phyloP scores from a whole-genome alignment of 352 stramenopile genomes.

The Chrysophaeum taylorii region DNA sequence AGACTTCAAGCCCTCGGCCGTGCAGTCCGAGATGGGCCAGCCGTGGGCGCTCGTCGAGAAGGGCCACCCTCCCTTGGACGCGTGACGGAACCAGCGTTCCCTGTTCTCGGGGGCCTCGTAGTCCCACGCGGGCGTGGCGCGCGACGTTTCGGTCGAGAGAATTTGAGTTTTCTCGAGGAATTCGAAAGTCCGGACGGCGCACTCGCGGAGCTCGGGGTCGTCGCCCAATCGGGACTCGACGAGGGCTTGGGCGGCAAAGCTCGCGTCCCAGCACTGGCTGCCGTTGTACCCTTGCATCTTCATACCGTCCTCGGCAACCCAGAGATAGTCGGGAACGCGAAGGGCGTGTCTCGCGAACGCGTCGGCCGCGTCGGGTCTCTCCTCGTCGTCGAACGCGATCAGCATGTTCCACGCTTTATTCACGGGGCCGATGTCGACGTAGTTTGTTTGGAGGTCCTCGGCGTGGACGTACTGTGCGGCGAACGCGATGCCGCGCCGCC shows the following conservation, averaged over 20 bases:
- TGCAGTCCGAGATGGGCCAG: slow-evolving; percentile 81
- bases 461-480: slow-evolving; percentile 61
- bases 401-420: slow-evolving; percentile 81
- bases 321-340: slow-evolving; percentile 74
- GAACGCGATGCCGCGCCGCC: slow-evolving; percentile 48
- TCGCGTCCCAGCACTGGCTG: slow-evolving; percentile 75
- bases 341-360: slow-evolving; percentile 43
- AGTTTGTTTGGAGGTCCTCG: slow-evolving; percentile 78
- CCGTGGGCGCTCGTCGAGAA: slow-evolving; percentile 74
- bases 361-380: slow-evolving; percentile 14
- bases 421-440: slow-evolving; percentile 74
- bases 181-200: slow-evolving; percentile 32
- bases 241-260: slow-evolving; percentile 67
- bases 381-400: slow-evolving; percentile 17
- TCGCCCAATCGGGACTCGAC: slow-evolving; percentile 37
- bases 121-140: slow-evolving; percentile 38
- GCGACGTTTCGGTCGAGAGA: slow-evolving; percentile 44
- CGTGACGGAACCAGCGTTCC: slow-evolving; percentile 62
- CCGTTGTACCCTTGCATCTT: slow-evolving; percentile 87
- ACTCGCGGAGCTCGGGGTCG: slow-evolving; percentile 2
- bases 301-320: slow-evolving; percentile 78
- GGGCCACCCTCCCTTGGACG: slow-evolving; percentile 71
- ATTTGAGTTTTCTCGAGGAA: slow-evolving; percentile 73
- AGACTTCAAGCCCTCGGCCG: slow-evolving; percentile 66
- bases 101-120: slow-evolving; percentile 51